These are phyloP conservation scores for Nepenthes alata DNA, from an alignment of 179 eudicot species.

Conservation along the genomic window DNA sequence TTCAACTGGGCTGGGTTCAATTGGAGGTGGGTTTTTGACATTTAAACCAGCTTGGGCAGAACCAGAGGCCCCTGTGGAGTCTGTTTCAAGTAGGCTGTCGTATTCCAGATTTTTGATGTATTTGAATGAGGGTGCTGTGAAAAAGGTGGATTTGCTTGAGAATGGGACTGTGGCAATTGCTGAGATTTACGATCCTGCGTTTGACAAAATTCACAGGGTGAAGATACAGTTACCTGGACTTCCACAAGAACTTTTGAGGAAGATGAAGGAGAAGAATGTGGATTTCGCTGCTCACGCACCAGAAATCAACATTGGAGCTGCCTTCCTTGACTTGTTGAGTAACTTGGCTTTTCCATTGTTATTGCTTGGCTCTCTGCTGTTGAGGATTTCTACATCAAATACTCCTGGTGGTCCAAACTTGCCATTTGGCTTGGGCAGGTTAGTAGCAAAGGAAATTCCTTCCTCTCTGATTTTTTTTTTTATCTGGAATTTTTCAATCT, in stretches of 20 bases:
- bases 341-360: constrained; percentile 73
- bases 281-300: constrained; percentile 65
- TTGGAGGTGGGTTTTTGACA: constrained; percentile 13
- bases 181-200: constrained; percentile 46
- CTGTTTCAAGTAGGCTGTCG: constrained; percentile 50
- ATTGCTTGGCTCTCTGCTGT: constrained; percentile 41
- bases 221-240: constrained; percentile 64
- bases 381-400: constrained; percentile 29
- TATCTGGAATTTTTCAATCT: no score
- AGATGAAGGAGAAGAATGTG: constrained; percentile 48
- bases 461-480: no score
- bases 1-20: constrained; percentile 32
- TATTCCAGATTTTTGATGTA: constrained; percentile 65
- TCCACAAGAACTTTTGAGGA: constrained; percentile 51
- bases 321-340: constrained; percentile 44
- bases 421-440: constrained; percentile 85
- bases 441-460: not conserved
- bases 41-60: constrained; percentile 31
- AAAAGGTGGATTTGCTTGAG: constrained; percentile 58
- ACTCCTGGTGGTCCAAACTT: constrained; percentile 56
- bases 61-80: constrained; percentile 38
- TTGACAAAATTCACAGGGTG: constrained; percentile 54
- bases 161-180: constrained; percentile 59
- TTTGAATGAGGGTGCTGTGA: constrained; percentile 59
- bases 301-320: constrained; percentile 28